Conservation (phyloP, 768 basidiomycete species). For the Suillus lakei region DNA sequence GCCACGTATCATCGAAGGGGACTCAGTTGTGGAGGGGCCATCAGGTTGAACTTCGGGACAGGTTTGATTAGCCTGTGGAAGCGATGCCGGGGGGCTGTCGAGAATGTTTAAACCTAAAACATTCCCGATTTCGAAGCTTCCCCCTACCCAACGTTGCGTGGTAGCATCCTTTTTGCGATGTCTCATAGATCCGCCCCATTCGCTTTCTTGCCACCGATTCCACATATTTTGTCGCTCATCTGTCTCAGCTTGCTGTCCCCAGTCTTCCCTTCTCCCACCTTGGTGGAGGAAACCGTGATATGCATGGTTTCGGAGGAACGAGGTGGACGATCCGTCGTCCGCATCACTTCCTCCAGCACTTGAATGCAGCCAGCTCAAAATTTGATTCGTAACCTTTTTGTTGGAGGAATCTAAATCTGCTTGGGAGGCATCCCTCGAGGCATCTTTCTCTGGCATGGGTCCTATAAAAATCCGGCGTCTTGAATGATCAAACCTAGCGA, state of each 20-base stretch:
- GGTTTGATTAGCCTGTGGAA: background rate
- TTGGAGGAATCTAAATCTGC: conserved; percentile 37
- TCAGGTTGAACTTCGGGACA: conserved; percentile 3
- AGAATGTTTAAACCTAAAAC: conserved; percentile 72
- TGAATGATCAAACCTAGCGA: conserved; percentile 30
- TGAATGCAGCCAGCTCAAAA: conserved; percentile 26
- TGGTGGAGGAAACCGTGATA: conserved; percentile 63
- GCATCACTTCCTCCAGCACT: conserved; percentile 30
- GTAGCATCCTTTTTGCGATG: conserved; percentile 36
- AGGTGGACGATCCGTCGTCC: conserved; percentile 43
- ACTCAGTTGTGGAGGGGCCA: background rate
- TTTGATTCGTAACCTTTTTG: conserved; percentile 32
- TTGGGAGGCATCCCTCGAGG: conserved; percentile 50
- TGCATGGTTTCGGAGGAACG: conserved; percentile 61
- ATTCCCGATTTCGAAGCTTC: conserved; percentile 79
- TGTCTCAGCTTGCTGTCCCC: conserved; percentile 61
- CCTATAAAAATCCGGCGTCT: conserved; percentile 72
- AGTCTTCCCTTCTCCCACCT: conserved; percentile 70
- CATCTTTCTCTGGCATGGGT: conserved; percentile 70
- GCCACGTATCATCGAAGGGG: conserved; percentile 12
- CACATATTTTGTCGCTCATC: conserved; percentile 60
- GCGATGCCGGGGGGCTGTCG: conserved; percentile 22
- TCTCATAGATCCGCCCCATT: conserved; percentile 59
- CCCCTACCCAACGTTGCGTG: conserved; percentile 63
- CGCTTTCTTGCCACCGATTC: conserved; percentile 64